Evolutionary conservation across 2,329 filamentous ascomycete genomes (phyloP).

Genomic region (Cercospora sp.): DNA sequence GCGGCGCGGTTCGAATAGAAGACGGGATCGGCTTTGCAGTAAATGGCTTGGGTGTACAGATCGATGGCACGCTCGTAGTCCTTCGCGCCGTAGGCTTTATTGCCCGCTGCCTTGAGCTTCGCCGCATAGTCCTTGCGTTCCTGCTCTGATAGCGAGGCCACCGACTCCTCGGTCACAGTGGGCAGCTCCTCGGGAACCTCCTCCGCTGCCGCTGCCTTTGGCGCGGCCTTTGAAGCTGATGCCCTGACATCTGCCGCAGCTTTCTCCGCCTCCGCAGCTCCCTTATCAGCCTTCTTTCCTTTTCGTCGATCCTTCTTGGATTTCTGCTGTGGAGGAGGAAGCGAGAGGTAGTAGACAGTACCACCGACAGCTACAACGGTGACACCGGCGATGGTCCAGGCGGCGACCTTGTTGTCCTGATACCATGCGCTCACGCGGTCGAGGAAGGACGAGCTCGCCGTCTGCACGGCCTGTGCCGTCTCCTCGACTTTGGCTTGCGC

Average conservation of each 20-base stretch:
- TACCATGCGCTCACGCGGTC: conserved; percentile 89
- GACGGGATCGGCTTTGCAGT: conserved; percentile 95
- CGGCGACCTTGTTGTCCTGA: conserved; percentile 90
- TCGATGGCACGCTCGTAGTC: conserved; percentile 92
- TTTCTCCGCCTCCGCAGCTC: conserved; percentile 47
- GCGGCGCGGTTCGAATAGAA: conserved; percentile 99
- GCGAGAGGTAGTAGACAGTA: conserved; percentile 82
- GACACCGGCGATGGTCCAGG: conserved; percentile 94
- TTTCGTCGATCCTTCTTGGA: conserved; percentile 89
- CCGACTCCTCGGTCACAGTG: conserved; percentile 50
- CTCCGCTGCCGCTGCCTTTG: conserved; percentile 39
- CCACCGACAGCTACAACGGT: conserved; percentile 90
- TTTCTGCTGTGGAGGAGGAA: conserved; percentile 48
- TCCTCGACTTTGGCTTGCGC: conserved; percentile 25
- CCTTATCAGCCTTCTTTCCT: conserved; percentile 69
- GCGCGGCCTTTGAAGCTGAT: conserved; percentile 24
- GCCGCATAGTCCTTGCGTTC: conserved; percentile 83
- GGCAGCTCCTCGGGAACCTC: conserved; percentile 49
- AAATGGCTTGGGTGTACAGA: conserved; percentile 90
- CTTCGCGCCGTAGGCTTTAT: conserved; percentile 93
- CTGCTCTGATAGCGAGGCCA: conserved; percentile 52
- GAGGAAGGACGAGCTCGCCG: conserved; percentile 71
- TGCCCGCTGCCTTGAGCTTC: conserved; percentile 91
- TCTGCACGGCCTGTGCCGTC: conserved; percentile 36
- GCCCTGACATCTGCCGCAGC: conserved; percentile 28